Conservation (phyloP, 2,329 filamentous ascomycete genomes). For the Trichoderma afroharzianum region DNA sequence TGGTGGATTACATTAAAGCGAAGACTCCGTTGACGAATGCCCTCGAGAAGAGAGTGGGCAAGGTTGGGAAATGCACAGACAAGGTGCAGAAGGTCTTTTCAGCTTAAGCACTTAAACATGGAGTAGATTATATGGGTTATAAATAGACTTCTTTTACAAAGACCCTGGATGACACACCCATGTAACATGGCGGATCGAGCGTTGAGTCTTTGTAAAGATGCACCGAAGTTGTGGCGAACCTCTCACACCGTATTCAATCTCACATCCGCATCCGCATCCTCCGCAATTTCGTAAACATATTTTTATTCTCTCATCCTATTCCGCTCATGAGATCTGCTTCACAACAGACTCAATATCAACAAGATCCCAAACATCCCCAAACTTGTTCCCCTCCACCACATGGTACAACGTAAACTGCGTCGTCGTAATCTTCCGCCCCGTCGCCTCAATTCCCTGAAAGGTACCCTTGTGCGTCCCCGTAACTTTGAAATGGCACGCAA, state of each 20-base stretch:
- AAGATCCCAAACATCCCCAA: background rate
- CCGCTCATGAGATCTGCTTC: background rate
- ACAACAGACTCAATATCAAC: background rate
- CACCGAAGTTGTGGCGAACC: background rate
- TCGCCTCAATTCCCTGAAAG: background rate
- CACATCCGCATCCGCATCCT: background rate
- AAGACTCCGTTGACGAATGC: constrained; percentile 47
- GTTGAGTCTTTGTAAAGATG: background rate
- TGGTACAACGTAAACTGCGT: background rate
- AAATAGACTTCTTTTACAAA: background rate
- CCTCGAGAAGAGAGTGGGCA: constrained; percentile 35
- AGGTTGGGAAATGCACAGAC: background rate
- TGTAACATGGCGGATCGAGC: background rate
- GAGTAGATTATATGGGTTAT: background rate
- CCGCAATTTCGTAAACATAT: background rate
- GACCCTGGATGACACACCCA: too few species aligned
- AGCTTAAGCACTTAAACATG: background rate
- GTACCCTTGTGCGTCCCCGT: background rate
- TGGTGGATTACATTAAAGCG: constrained; percentile 47
- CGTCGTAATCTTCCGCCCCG: background rate
- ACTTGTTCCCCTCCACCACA: background rate
- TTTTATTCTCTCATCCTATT: background rate
- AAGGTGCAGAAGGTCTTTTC: background rate
- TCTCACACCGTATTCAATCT: background rate
- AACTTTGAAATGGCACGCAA: background rate